Conservation (phyloP, 1,284 basidiomycete species). For the Ustilago curta region DNA sequence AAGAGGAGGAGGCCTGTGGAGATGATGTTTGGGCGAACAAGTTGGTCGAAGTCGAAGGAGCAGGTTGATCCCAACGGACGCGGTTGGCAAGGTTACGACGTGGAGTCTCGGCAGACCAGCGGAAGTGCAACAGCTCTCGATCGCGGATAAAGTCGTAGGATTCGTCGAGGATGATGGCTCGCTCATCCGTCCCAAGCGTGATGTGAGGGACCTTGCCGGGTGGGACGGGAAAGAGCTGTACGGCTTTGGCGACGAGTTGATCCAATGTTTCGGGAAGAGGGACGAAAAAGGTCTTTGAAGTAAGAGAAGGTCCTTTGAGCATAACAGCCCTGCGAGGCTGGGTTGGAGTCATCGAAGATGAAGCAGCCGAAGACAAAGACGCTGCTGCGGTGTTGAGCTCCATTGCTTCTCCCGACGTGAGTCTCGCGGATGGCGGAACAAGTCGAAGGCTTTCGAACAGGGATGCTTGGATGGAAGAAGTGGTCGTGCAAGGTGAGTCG, state of each 20-base stretch:
- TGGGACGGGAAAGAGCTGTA: conserved; percentile 59
- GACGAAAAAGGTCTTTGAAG: conserved; percentile 62
- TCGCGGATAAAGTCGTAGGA: conserved; percentile 63
- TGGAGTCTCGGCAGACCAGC: conserved; percentile 60
- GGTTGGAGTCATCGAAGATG: conserved; percentile 3
- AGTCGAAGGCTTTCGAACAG: neutral
- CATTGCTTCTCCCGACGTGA: neutral
- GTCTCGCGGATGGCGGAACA: neutral
- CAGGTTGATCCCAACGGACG: conserved; percentile 55
- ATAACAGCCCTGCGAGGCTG: conserved; percentile 53
- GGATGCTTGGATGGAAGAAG: too few species aligned
- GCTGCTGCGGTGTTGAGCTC: neutral
- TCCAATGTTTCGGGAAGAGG: conserved; percentile 57
- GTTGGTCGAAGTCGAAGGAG: conserved; percentile 12
- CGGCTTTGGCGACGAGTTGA: conserved; percentile 58
- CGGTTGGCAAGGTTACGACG: conserved; percentile 47
- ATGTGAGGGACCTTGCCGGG: conserved; percentile 62
- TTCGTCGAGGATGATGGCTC: conserved; percentile 62
- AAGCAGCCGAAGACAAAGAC: conserved; percentile 8
- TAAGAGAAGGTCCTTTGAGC: conserved; percentile 62
- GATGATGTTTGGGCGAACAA: conserved; percentile 23
- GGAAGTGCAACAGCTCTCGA: conserved; percentile 61
- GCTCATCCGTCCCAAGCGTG: conserved; percentile 54
- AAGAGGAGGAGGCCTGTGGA: conserved; percentile 3
- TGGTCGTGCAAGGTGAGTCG: neutral